Conservation (phyloP, 1,139 yeast genomes). For the Suhomyces panamericanus region DNA sequence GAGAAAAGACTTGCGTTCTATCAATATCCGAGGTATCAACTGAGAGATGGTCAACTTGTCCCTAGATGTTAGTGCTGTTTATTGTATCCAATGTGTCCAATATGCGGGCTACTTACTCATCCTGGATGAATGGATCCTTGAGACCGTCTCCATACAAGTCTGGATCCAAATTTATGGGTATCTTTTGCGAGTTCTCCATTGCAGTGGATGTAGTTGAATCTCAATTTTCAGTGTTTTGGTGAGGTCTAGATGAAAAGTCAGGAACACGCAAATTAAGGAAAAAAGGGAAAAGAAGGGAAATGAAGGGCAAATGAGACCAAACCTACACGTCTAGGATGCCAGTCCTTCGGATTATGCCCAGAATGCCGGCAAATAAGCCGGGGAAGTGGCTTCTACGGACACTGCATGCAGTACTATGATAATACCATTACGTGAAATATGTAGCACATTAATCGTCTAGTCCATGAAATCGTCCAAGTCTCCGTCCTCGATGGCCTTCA, state of each 20-base stretch:
- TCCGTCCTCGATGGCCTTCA: conserved; percentile 51
- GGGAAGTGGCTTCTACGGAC: neutral
- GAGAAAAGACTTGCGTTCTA: conserved; percentile 41
- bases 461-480: conserved; percentile 54
- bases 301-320: neutral
- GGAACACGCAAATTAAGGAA: neutral
- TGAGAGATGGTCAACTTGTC: conserved; percentile 41
- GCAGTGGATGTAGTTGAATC: neutral
- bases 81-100: neutral
- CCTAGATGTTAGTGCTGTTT: conserved; percentile 22
- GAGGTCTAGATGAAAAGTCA: neutral
- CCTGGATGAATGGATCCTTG: conserved; percentile 40
- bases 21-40: conserved; percentile 42
- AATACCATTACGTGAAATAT: neutral
- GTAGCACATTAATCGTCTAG: conserved; percentile 17
- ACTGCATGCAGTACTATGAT: neutral
- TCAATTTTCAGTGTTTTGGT: conserved; percentile 3
- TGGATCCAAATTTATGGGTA: conserved; percentile 24
- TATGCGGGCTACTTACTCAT: conserved; percentile 34
- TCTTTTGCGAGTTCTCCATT: conserved; percentile 7
- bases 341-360: no score
- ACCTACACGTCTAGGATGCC: no score
- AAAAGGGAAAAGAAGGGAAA: neutral
- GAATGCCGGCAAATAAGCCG: no score
- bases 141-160: conserved; percentile 29